Conservation (phyloP, 257 asterid genomes). For the Solanum ossicruentum region DNA sequence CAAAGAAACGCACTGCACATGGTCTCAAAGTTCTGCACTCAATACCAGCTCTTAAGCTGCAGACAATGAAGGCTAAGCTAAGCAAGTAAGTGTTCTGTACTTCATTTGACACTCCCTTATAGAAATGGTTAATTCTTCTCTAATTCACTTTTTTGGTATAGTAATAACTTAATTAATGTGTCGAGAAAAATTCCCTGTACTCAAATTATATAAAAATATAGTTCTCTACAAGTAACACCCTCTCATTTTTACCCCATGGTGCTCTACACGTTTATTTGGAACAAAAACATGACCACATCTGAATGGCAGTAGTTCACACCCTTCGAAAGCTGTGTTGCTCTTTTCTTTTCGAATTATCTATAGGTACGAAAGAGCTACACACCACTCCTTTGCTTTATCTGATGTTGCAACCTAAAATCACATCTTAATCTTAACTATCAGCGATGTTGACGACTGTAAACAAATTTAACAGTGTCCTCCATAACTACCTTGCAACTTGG, state of each 20-base stretch:
- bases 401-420: neutral
- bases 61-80: conserved; percentile 87
- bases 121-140: neutral
- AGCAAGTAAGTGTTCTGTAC: conserved; percentile 62
- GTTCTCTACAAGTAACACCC: neutral
- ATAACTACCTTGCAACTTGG: neutral
- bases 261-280: neutral
- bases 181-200: neutral
- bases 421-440: neutral
- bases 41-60: conserved; percentile 88
- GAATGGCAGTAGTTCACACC: neutral
- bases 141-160: neutral
- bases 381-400: neutral
- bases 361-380: neutral
- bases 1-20: conserved; percentile 84
- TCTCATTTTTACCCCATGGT: neutral
- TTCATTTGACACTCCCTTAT: neutral
- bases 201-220: neutral
- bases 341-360: neutral
- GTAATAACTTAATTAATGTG: neutral
- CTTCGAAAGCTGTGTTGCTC: neutral
- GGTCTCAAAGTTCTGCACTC: conserved; percentile 94
- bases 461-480: neutral
- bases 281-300: neutral
- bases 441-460: neutral